phyloP scores from a whole-genome alignment of 1,284 basidiomycete species.

The Leccinum pachyderme region DNA sequence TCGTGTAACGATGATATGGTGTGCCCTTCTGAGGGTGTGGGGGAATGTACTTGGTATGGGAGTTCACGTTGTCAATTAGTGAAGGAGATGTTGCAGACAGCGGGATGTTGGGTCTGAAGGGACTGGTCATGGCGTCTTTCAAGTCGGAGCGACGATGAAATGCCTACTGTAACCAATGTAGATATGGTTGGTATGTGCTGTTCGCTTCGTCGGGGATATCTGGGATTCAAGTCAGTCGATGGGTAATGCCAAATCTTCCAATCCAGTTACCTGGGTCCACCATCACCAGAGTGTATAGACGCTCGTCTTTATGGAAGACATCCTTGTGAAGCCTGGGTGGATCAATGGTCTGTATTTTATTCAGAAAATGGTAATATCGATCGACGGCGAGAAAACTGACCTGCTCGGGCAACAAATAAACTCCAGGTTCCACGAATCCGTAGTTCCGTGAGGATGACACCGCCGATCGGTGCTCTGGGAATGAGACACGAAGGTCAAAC shows the following conservation, averaged over 20 bases:
- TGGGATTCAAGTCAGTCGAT: constrained; percentile 24
- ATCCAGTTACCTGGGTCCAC: constrained; percentile 70
- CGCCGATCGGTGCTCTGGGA: constrained; percentile 37
- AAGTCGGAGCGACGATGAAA: not conserved
- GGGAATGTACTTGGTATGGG: constrained; percentile 73
- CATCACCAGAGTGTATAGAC: constrained; percentile 86
- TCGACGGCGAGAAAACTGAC: constrained; percentile 34
- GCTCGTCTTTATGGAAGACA: constrained; percentile 76
- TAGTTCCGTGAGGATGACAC: constrained; percentile 39
- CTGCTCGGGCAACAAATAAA: constrained; percentile 63
- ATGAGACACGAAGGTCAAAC: constrained; percentile 68
- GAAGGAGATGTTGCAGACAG: constrained; percentile 58
- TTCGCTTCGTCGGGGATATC: constrained; percentile 78
- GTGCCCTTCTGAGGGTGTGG: constrained; percentile 87
- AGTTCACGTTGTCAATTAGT: constrained; percentile 41
- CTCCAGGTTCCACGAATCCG: constrained; percentile 69
- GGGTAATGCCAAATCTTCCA: not conserved
- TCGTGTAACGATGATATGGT: constrained; percentile 82
- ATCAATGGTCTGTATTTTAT: constrained; percentile 49
- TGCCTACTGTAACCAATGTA: constrained; percentile 86
- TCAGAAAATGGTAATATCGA: constrained; percentile 6
- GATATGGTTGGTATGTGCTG: constrained; percentile 66
- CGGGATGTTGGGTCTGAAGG: constrained; percentile 72
- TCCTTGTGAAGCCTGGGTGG: constrained; percentile 68
- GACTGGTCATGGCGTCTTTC: not conserved